Evolutionary conservation across 1,139 yeast species (phyloP).

Genomic region (Starmera stellimalicola): DNA sequence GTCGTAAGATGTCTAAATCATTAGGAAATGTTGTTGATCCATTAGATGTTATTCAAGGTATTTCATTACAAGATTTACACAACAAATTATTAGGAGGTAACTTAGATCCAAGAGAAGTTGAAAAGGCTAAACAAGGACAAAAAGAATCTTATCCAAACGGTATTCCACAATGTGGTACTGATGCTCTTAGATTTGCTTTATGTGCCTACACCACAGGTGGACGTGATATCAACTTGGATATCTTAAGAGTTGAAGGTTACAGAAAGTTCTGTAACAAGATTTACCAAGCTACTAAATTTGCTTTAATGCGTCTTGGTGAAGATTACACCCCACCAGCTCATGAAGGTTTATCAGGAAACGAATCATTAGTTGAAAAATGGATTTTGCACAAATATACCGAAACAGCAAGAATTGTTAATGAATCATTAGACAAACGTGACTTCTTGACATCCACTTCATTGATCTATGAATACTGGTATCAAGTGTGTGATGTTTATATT

Average conservation of each 20-base stretch:
- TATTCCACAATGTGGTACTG: slow-evolving; percentile 99
- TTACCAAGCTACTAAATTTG: slow-evolving; percentile 97
- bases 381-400: slow-evolving; percentile 76
- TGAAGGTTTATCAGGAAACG: slow-evolving; percentile 59
- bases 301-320: slow-evolving; percentile 82
- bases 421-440: slow-evolving; percentile 72
- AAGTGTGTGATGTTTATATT: slow-evolving; percentile 93
- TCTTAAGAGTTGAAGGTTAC: slow-evolving; percentile 96
- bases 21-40: slow-evolving; percentile 97
- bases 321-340: slow-evolving; percentile 76
- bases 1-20: slow-evolving; percentile 97
- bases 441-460: slow-evolving; percentile 83
- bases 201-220: slow-evolving; percentile 99
- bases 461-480: slow-evolving; percentile 90
- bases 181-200: slow-evolving; percentile 93
- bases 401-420: slow-evolving; percentile 57
- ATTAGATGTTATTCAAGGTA: slow-evolving; percentile 85
- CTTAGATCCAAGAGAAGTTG: slow-evolving; percentile 82
- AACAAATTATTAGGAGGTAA: slow-evolving; percentile 73
- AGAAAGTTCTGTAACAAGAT: slow-evolving; percentile 99
- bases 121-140: slow-evolving; percentile 85
- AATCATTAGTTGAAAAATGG: slow-evolving; percentile 94
- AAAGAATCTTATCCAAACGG: slow-evolving; percentile 88
- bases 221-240: slow-evolving; percentile 93
- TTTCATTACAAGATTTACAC: slow-evolving; percentile 69